Percentiles rank a stretch among this genome's conserved stretches.
phyloP scores from a whole-genome alignment of 768 basidiomycete genomes.

The Termitomyces sp. region DNA sequence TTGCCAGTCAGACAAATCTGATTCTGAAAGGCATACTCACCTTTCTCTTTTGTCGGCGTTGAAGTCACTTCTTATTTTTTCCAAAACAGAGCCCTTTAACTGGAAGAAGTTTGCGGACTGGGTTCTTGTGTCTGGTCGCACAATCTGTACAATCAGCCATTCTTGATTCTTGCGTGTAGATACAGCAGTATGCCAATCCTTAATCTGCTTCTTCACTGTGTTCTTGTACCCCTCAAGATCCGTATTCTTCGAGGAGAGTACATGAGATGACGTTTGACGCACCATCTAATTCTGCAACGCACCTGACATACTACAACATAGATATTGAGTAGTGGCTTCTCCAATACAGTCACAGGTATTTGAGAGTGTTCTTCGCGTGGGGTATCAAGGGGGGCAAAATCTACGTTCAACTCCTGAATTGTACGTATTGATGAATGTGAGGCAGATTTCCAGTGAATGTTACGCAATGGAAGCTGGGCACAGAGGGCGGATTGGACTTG shows the following conservation, averaged over 20 bases:
- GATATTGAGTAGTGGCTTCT: slow-evolving; percentile 83
- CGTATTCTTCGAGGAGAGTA: slow-evolving; percentile 39
- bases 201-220: slow-evolving; percentile 79
- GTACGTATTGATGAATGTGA: slow-evolving; percentile 73
- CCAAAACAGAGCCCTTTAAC: slow-evolving; percentile 80
- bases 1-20: slow-evolving; percentile 13
- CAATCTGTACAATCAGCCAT: slow-evolving; percentile 88
- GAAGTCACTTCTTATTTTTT: slow-evolving; percentile 91
- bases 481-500: slow-evolving; percentile 62
- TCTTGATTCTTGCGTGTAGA: slow-evolving; percentile 78
- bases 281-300: slow-evolving; percentile 15
- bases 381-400: slow-evolving; percentile 63
- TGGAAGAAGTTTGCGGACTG: slow-evolving; percentile 71
- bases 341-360: slow-evolving; percentile 72
- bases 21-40: slow-evolving; percentile 31
- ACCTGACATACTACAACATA: slow-evolving; percentile 91
- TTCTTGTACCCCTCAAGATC: slow-evolving; percentile 76
- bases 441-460: slow-evolving; percentile 88
- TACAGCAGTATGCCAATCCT: slow-evolving; percentile 81
- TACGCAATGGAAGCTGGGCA: slow-evolving; percentile 81
- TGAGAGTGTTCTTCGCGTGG: slow-evolving; percentile 74
- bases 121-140: slow-evolving; percentile 64
- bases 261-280: slow-evolving; percentile 6
- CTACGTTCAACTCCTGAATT: slow-evolving; percentile 84
- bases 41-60: slow-evolving; percentile 86